phyloP scores from a whole-genome alignment of 768 basidiomycete species.

The Hysterangium stoloniferum region DNA sequence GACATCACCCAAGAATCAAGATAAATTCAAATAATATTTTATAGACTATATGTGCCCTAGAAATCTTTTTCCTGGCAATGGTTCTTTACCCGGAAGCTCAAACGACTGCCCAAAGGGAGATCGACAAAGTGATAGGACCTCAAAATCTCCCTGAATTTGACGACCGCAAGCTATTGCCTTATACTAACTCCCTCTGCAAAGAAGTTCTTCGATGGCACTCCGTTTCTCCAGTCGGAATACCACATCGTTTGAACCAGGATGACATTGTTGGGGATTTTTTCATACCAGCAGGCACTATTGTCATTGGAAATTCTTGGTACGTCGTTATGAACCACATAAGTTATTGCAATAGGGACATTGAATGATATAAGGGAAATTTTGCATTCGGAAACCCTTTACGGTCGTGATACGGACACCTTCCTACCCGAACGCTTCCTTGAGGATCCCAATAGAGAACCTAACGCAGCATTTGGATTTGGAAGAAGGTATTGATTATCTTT shows the following conservation, averaged over 20 bases:
- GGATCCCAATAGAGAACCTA: not conserved
- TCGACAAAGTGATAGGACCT: constrained; percentile 7
- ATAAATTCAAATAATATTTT: not conserved
- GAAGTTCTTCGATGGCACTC: constrained; percentile 6
- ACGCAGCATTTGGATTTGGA: constrained; percentile 5
- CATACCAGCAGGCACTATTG: constrained; percentile 24
- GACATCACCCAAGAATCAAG: not conserved
- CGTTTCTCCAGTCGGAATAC: constrained; percentile 1
- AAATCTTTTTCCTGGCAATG: constrained; percentile 12
- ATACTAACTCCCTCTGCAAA: constrained; percentile 7
- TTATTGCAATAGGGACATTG: not conserved
- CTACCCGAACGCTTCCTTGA: not conserved
- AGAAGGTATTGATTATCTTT: not conserved
- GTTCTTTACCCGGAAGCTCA: constrained; percentile 9
- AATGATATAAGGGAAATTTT: not conserved
- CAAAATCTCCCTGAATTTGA: constrained; percentile 11
- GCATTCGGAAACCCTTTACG: not conserved
- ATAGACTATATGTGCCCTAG: constrained; percentile 1
- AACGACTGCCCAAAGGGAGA: constrained; percentile 9
- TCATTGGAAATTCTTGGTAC: constrained; percentile 19
- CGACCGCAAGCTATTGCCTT: constrained; percentile 9
- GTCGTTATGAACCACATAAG: not conserved
- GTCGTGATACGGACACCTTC: not conserved
- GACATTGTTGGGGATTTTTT: constrained; percentile 20
- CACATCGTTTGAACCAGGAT: constrained; percentile 9